A percentile compares a stretch with the other conserved stretches of the same genome.
Conservation (phyloP, 495 filamentous ascomycete species). For the Daldinia caldariorum region DNA sequence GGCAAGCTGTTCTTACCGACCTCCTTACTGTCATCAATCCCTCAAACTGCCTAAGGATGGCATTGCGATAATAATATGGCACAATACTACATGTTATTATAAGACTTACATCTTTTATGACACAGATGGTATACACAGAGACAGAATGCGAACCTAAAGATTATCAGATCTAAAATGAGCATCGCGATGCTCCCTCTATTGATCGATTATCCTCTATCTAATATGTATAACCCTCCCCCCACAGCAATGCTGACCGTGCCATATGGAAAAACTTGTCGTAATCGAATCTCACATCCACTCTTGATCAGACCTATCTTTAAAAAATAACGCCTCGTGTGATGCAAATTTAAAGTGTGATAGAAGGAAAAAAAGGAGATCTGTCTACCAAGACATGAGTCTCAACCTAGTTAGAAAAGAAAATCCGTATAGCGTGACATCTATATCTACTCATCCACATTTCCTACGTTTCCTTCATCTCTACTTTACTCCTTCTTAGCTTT, state of each 20-base stretch:
- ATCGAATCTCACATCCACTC: background rate
- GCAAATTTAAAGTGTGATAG: constrained; percentile 17
- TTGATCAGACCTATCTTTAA: constrained; percentile 6
- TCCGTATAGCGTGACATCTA: background rate
- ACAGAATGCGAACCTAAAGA: no score
- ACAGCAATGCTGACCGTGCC: background rate
- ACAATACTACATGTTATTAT: no score
- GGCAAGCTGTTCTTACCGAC: background rate
- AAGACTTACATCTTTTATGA: no score
- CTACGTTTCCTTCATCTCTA: background rate
- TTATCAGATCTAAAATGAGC: background rate
- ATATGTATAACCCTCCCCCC: background rate
- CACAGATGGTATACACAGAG: no score
- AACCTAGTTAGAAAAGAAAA: background rate
- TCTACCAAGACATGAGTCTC: background rate
- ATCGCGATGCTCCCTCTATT: background rate
- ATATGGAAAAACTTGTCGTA: background rate
- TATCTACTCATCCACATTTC: background rate
- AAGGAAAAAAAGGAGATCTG: constrained; percentile 7
- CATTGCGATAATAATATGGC: background rate
- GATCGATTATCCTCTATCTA: background rate
- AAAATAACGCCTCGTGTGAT: constrained; percentile 21
- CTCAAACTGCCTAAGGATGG: no score
- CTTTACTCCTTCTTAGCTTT: constrained; percentile 47
- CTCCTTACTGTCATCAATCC: no score